phyloP scores from a whole-genome alignment of 2,329 filamentous ascomycete species.

The Neocatenulostroma microsporum region DNA sequence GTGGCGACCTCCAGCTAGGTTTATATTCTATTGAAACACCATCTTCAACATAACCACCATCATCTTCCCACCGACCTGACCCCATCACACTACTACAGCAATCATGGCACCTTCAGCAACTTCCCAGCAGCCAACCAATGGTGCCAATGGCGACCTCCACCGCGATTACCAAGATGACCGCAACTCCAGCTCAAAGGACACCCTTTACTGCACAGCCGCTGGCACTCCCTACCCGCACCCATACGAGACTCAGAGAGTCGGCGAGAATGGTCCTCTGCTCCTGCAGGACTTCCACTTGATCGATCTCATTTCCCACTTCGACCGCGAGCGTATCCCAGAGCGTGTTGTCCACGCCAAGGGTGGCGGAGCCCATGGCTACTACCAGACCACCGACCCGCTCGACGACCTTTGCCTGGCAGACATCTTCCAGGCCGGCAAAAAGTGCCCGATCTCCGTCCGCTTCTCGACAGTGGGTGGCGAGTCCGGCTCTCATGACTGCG shows the following conservation, averaged over 20 bases:
- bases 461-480: conserved; percentile 73
- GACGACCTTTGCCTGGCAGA: conserved; percentile 41
- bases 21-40: background rate
- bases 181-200: conserved; percentile 36
- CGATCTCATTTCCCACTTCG: conserved; percentile 44
- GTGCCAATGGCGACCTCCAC: conserved; percentile 28
- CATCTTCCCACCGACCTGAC: no score
- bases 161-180: conserved; percentile 28
- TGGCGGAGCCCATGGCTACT: conserved; percentile 42
- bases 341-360: conserved; percentile 46
- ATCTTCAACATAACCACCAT: no score
- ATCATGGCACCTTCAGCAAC: conserved; percentile 21
- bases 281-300: conserved; percentile 47
- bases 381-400: conserved; percentile 39
- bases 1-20: background rate
- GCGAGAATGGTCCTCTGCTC: conserved; percentile 52
- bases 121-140: conserved; percentile 17
- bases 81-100: conserved; percentile 1
- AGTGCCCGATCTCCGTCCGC: conserved; percentile 57
- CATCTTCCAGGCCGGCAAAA: conserved; percentile 56
- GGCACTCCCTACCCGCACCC: conserved; percentile 51
- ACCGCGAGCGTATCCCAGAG: conserved; percentile 45
- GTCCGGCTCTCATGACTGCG: conserved; percentile 62
- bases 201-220: conserved; percentile 50
- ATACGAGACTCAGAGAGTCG: conserved; percentile 50